Percentiles rank a stretch among this genome's conserved stretches.
phyloP scores from a whole-genome alignment of 2,329 filamentous ascomycete species.

The Alternaria sp. region DNA sequence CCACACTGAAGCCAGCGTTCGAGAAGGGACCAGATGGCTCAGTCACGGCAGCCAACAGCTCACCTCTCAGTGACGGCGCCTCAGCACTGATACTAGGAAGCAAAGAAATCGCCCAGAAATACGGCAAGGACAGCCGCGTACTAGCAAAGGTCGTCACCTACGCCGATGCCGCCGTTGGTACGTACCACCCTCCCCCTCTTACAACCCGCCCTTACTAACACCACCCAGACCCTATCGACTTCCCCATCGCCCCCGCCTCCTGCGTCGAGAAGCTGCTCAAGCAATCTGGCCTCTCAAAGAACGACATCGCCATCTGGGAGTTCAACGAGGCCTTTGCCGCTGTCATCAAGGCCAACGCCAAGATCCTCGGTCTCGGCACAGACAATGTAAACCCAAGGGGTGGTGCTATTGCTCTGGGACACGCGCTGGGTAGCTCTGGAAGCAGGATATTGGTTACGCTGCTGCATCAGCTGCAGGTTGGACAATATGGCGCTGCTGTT shows the following conservation, averaged over 20 bases:
- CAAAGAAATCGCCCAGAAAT: constrained; percentile 79
- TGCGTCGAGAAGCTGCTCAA: constrained; percentile 89
- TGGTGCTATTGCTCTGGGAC: constrained; percentile 89
- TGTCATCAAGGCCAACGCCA: constrained; percentile 92
- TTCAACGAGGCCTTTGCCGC: constrained; percentile 98
- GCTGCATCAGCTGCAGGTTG: constrained; percentile 87
- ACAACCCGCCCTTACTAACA: constrained; percentile 9
- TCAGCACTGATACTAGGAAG: constrained; percentile 86
- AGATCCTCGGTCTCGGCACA: constrained; percentile 82
- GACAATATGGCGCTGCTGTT: constrained; percentile 92
- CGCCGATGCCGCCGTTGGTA: constrained; percentile 80
- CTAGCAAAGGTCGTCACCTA: constrained; percentile 85
- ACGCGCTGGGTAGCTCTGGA: constrained; percentile 91
- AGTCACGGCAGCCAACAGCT: constrained; percentile 93
- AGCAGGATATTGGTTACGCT: constrained; percentile 89
- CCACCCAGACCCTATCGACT: constrained; percentile 77
- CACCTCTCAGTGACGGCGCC: constrained; percentile 92
- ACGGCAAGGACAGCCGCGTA: constrained; percentile 77
- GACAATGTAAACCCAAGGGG: constrained; percentile 87
- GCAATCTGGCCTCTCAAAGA: constrained; percentile 86
- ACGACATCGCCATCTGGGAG: constrained; percentile 94
- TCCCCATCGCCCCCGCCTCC: constrained; percentile 89
- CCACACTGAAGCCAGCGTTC: constrained; percentile 89
- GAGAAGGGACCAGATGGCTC: constrained; percentile 87
- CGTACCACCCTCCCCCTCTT: not conserved